phyloP scores from a whole-genome alignment of 805 yeast species.

The Myxozyma sirexii region DNA sequence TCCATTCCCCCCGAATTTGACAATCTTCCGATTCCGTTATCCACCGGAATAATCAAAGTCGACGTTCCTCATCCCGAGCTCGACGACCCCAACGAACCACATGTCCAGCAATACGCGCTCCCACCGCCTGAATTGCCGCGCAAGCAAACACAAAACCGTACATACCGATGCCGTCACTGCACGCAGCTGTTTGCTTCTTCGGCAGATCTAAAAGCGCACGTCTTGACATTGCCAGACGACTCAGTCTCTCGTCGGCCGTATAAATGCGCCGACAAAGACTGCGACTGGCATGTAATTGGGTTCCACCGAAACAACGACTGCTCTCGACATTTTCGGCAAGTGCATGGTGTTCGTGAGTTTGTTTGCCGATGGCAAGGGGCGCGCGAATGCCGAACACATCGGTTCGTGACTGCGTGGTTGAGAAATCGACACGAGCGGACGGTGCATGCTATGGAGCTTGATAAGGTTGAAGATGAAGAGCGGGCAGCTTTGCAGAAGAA shows the following conservation, averaged over 20 bases:
- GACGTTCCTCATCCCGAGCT: slow-evolving; percentile 6
- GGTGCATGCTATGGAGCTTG: slow-evolving; percentile 23
- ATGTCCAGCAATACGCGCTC: neutral
- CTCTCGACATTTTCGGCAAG: slow-evolving; percentile 29
- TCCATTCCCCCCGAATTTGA: neutral
- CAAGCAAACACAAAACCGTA: slow-evolving; percentile 26
- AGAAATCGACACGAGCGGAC: slow-evolving; percentile 31
- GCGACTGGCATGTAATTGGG: slow-evolving; percentile 33
- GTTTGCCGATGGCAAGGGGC: slow-evolving; percentile 29
- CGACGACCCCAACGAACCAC: neutral
- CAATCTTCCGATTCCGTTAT: neutral
- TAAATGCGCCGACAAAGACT: slow-evolving; percentile 24
- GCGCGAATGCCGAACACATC: slow-evolving; percentile 27
- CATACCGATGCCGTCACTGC: slow-evolving; percentile 32
- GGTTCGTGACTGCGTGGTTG: slow-evolving; percentile 32
- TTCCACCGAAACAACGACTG: slow-evolving; percentile 33
- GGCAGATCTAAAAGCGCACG: slow-evolving; percentile 15
- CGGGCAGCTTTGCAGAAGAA: neutral
- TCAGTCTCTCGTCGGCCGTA: slow-evolving; percentile 25
- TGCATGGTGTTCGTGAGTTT: slow-evolving; percentile 31
- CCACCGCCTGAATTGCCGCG: slow-evolving; percentile 8
- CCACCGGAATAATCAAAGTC: neutral
- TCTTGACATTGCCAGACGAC: slow-evolving; percentile 14
- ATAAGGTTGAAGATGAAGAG: neutral
- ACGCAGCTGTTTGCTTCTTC: slow-evolving; percentile 13